phyloP scores from a whole-genome alignment of 805 yeast genomes.

The Myxozyma neglecta region DNA sequence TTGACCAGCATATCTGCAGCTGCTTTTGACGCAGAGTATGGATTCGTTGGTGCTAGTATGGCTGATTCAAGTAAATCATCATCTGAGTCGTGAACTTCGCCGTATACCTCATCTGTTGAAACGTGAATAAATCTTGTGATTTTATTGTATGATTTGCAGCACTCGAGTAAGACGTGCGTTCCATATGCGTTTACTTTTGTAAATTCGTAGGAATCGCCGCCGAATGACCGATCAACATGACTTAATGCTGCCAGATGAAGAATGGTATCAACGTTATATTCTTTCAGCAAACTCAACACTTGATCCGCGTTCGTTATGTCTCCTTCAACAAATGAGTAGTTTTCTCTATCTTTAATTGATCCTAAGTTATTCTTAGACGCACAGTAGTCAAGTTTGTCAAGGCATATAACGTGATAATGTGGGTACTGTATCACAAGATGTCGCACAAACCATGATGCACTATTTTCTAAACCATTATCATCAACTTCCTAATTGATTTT shows the following conservation, averaged over 20 bases:
- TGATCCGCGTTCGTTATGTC: constrained; percentile 42
- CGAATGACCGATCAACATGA: constrained; percentile 54
- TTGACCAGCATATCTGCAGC: constrained; percentile 51
- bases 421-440: constrained; percentile 40
- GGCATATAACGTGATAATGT: constrained; percentile 44
- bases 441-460: constrained; percentile 51
- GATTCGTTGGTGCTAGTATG: constrained; percentile 53
- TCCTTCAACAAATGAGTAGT: constrained; percentile 38
- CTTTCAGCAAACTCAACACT: constrained; percentile 33
- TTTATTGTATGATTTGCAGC: constrained; percentile 36
- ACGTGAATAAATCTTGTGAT: constrained; percentile 46
- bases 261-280: constrained; percentile 41
- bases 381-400: constrained; percentile 52
- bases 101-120: constrained; percentile 63
- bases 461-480: constrained; percentile 1
- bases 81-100: constrained; percentile 43
- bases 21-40: constrained; percentile 59
- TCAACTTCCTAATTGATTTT: background rate
- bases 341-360: constrained; percentile 36
- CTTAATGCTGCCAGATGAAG: constrained; percentile 58
- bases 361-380: constrained; percentile 41
- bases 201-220: constrained; percentile 45
- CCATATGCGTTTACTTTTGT: constrained; percentile 49
- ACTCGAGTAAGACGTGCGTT: constrained; percentile 51
- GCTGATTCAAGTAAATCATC: constrained; percentile 42